Conservation (phyloP, 164 flowering plant genomes). For the Macadamia tetraphylla region DNA sequence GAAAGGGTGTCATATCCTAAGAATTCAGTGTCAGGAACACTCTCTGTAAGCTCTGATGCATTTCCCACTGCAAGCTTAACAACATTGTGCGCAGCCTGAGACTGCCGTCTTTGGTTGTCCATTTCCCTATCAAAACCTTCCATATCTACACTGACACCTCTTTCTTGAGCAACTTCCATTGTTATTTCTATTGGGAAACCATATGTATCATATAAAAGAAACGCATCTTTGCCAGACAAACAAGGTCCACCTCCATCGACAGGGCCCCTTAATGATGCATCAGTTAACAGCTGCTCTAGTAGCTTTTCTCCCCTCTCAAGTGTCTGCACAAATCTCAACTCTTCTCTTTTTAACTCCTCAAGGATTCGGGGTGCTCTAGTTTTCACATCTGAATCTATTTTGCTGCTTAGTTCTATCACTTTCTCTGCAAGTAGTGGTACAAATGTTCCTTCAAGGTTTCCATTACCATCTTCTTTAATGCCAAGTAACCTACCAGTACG, state of each 20-base stretch:
- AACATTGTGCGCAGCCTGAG: slow-evolving; percentile 87
- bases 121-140: slow-evolving; percentile 66
- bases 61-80: slow-evolving; percentile 69
- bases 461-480: slow-evolving; percentile 61
- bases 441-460: slow-evolving; percentile 65
- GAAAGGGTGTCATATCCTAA: slow-evolving; percentile 79
- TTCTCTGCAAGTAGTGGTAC: slow-evolving; percentile 66
- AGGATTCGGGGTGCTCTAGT: slow-evolving; percentile 47
- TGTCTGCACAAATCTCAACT: slow-evolving; percentile 78
- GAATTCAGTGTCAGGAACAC: slow-evolving; percentile 70
- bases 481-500: slow-evolving; percentile 88
- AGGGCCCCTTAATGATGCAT: slow-evolving; percentile 42
- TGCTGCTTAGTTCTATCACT: slow-evolving; percentile 65
- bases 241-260: slow-evolving; percentile 40
- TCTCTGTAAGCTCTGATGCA: slow-evolving; percentile 39
- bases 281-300: slow-evolving; percentile 67
- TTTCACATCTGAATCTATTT: slow-evolving; percentile 68
- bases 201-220: slow-evolving; percentile 81
- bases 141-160: slow-evolving; percentile 73
- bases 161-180: slow-evolving; percentile 75
- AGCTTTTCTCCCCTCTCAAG: slow-evolving; percentile 91
- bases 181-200: slow-evolving; percentile 96
- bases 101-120: slow-evolving; percentile 84
- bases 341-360: slow-evolving; percentile 87
- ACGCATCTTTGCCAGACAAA: slow-evolving; percentile 85